Evolutionary conservation across 108 stramenopile species (phyloP), one percentile per base, ranked within the genome.

Genomic region (Aurantiochytrium sp.): DNA sequence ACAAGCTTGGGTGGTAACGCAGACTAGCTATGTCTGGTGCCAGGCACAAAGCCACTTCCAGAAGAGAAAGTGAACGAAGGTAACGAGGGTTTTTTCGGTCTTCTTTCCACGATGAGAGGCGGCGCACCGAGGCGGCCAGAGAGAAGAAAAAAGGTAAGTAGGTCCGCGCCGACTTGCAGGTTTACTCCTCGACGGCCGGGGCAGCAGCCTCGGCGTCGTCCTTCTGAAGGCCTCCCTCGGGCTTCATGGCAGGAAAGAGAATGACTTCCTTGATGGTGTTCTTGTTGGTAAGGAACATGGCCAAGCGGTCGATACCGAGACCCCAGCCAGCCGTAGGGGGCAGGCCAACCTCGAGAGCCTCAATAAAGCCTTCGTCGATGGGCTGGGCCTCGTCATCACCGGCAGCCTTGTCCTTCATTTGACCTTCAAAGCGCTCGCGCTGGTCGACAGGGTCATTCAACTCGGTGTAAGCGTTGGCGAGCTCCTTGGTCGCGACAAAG

Each of bases 381-480:
- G 97, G 94, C 97, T 98, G 98, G 60, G 99, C 99, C 93, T 99
- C 99, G 91, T 99, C 98, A 92, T 99, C 99, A 87, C 99, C 99
- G 42, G 95, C 96, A 58, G 95, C 95, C 83, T 96, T 96, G 35
- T 96, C 96, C 92, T 94, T 94, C 90, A 97, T 97, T 93, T 99
- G 99, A 88, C 96, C 97, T 87, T 96, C 93, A 90, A 99, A 99
- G 29, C 98, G 96, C 88, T 92, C 87, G 43, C 94, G 93, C 92
- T 99, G 99, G 44, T 98, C 96, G 57, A 95, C 93, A 16, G 99
- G 99, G 88, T 98, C 95, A 93, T 99, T 99, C 93, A 99, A 96
- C 95, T 99, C 99, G n/a, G 99, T 99, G 96, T 99, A 99, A 14
- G 99, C 99, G 93, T 99, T 99, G 89, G 97, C 97, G 72, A 99